Evolutionary conservation across 192 early-diverging fungal species (phyloP).

Genomic region (Dissophora ornata): DNA sequence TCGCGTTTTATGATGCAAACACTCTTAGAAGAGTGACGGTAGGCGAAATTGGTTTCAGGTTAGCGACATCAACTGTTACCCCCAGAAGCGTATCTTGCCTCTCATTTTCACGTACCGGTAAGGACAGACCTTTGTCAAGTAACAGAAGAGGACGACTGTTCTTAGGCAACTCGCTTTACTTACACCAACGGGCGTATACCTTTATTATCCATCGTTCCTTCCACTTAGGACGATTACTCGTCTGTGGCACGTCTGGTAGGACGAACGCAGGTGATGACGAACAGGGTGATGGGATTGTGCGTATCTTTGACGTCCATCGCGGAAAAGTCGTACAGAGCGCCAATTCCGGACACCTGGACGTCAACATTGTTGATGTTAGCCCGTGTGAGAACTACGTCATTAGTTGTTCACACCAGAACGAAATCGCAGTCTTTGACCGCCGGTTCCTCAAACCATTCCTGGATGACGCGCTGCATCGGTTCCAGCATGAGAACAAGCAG

Average conservation of each 20-base stretch:
- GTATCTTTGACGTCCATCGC: conserved; percentile 22
- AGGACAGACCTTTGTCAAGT: too few species aligned
- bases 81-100: conserved; percentile 32
- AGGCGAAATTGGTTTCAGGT: conserved; percentile 17
- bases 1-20: conserved; percentile 37
- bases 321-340: conserved; percentile 13
- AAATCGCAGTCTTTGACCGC: conserved; percentile 47
- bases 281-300: conserved; percentile 32
- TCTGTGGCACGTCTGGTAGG: conserved; percentile 41
- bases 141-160: too few species aligned
- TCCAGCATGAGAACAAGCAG: neutral
- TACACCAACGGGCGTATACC: too few species aligned
- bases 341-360: conserved; percentile 31
- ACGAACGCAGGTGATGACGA: conserved; percentile 22
- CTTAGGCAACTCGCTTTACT: too few species aligned
- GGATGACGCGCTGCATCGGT: conserved; percentile 14
- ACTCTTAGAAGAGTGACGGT: neutral
- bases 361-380: conserved; percentile 51
- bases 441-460: conserved; percentile 4
- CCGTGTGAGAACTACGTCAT: conserved; percentile 40
- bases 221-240: neutral
- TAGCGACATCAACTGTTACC: neutral
- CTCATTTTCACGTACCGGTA: conserved; percentile 32
- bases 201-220: neutral
- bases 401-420: conserved; percentile 38